Evolutionary conservation across 1,284 basidiomycete species (phyloP).

Genomic region (Sanghuangporus sanghuang): DNA sequence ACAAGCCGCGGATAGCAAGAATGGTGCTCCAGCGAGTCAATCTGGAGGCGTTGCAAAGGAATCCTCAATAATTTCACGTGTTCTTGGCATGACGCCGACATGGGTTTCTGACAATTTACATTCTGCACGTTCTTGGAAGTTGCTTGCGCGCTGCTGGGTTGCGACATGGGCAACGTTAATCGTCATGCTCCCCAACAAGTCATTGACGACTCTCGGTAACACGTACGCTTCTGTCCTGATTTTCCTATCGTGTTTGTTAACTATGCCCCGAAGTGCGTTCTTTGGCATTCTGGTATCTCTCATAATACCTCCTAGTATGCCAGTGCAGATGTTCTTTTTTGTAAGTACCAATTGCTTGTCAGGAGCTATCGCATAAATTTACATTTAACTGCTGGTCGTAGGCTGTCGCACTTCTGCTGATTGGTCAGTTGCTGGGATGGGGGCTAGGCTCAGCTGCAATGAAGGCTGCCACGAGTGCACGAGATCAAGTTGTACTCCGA

Average conservation of each 20-base stretch:
- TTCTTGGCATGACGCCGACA: conserved; percentile 22
- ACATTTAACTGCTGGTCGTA: conserved; percentile 20
- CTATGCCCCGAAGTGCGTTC: conserved; percentile 26
- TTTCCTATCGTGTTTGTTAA: not conserved
- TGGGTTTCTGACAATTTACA: conserved; percentile 24
- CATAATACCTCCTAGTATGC: conserved; percentile 33
- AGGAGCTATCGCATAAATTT: not conserved
- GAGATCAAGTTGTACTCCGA: conserved; percentile 47
- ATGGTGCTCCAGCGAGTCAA: too few relatives aligned
- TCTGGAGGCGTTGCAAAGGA: not conserved
- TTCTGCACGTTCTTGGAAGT: conserved; percentile 21
- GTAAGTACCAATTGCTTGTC: conserved; percentile 23
- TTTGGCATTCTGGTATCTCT: conserved; percentile 31
- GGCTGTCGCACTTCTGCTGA: conserved; percentile 41
- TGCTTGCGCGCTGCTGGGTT: conserved; percentile 26
- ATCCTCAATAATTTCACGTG: not conserved
- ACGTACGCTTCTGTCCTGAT: conserved; percentile 20
- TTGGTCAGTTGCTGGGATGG: conserved; percentile 71
- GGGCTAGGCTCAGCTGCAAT: conserved; percentile 69
- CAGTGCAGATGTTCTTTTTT: conserved; percentile 33
- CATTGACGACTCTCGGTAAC: conserved; percentile 25
- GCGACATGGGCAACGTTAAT: conserved; percentile 26
- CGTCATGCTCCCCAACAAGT: conserved; percentile 23
- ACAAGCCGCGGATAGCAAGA: not conserved
- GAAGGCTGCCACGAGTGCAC: conserved; percentile 56